Conservation (phyloP, 371 early-diverging fungal genomes). For the Fennellomyces sp. region DNA sequence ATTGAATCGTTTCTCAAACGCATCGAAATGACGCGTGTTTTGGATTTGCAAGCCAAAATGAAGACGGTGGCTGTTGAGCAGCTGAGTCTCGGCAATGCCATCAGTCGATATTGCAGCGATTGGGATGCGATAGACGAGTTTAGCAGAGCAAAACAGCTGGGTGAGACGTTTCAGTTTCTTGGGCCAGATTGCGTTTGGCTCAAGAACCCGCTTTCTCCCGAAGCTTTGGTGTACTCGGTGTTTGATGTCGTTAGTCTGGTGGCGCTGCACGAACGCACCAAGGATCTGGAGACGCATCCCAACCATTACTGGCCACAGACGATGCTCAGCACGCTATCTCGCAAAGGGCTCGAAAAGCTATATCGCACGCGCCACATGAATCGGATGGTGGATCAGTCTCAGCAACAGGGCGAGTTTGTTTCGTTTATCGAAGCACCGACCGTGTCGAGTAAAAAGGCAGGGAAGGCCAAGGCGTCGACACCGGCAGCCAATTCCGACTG, state of each 20-base stretch:
- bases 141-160: slow-evolving; percentile 30
- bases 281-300: neutral
- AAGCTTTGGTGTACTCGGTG: slow-evolving; percentile 41
- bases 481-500: neutral
- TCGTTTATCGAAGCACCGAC: neutral
- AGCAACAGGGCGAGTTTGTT: neutral
- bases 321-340: neutral
- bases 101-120: slow-evolving; percentile 21
- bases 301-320: slow-evolving; percentile 36
- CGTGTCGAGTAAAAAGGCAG: neutral
- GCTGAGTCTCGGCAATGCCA: slow-evolving; percentile 28
- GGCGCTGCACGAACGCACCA: slow-evolving; percentile 25
- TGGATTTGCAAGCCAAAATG: slow-evolving; percentile 46
- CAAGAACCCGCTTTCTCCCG: slow-evolving; percentile 33
- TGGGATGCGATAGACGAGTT: slow-evolving; percentile 42
- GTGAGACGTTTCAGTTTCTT: slow-evolving; percentile 24
- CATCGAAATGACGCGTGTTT: slow-evolving; percentile 20
- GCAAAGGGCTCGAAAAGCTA: slow-evolving; percentile 22
- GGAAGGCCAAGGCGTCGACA: neutral
- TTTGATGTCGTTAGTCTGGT: slow-evolving; percentile 49
- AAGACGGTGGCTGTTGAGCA: slow-evolving; percentile 25
- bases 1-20: slow-evolving; percentile 33
- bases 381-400: neutral
- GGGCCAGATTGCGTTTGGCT: slow-evolving; percentile 45
- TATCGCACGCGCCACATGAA: slow-evolving; percentile 19